phyloP scores from a whole-genome alignment of 805 yeast species.

The Hemisphaericaspora nanyangensis region DNA sequence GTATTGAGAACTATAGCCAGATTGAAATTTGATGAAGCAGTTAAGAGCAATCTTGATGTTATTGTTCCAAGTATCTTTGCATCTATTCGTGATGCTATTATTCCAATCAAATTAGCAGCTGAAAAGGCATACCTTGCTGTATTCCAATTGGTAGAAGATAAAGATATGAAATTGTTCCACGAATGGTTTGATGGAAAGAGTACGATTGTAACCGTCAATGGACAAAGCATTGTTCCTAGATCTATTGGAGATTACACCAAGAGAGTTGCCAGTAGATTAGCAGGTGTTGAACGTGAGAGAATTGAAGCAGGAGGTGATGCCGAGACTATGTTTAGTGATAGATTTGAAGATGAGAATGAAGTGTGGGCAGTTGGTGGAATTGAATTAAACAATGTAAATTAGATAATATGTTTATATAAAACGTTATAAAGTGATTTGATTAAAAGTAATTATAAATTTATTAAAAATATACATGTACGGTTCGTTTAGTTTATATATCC shows the following conservation, averaged over 20 bases:
- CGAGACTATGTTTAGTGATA: conserved; percentile 79
- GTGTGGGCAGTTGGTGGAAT: conserved; percentile 85
- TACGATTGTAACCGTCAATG: conserved; percentile 37
- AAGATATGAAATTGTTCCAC: conserved; percentile 47
- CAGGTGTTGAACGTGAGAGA: conserved; percentile 82
- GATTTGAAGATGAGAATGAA: conserved; percentile 81
- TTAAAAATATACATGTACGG: neutral
- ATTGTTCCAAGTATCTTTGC: conserved; percentile 74
- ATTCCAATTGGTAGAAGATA: conserved; percentile 70
- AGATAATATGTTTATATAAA: neutral
- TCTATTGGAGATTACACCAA: conserved; percentile 84
- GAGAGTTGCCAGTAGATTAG: conserved; percentile 86
- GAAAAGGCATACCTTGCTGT: conserved; percentile 81
- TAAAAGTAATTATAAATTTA: neutral
- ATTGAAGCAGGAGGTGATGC: conserved; percentile 86
- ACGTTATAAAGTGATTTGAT: neutral
- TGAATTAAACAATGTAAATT: conserved; percentile 30
- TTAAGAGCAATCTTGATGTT: conserved; percentile 50
- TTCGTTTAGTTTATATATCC: neutral
- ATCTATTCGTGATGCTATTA: conserved; percentile 80
- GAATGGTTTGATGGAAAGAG: conserved; percentile 56
- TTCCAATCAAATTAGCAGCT: conserved; percentile 91
- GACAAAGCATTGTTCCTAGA: conserved; percentile 53
- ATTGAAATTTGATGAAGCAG: conserved; percentile 45
- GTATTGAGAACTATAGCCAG: conserved; percentile 73